These are phyloP conservation scores for Capronia americana DNA, from an alignment of 2,329 filamentous ascomycete genomes.

Conservation along the genomic window DNA sequence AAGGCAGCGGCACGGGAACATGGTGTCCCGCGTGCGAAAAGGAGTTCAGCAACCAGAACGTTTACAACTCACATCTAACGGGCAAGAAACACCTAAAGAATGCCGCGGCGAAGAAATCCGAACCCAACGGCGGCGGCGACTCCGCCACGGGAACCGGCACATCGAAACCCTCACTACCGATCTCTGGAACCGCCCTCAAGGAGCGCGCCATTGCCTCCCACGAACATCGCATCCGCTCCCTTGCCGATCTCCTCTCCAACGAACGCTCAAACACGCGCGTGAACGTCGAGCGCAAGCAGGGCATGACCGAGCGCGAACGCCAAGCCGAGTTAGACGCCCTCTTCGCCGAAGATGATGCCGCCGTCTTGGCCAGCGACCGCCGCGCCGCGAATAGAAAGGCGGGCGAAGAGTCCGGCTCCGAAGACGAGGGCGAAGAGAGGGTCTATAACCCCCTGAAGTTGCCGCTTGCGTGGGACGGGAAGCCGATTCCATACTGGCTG, in stretches of 20 bases:
- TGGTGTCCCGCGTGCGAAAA: constrained; percentile 95
- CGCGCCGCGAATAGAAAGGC: constrained; percentile 39
- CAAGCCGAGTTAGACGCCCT: constrained; percentile 91
- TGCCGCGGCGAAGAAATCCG: constrained; percentile 66
- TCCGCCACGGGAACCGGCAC: constrained; percentile 9
- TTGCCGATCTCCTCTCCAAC: constrained; percentile 81
- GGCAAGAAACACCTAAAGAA: constrained; percentile 94
- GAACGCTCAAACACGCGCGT: constrained; percentile 88
- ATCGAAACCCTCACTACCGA: constrained; percentile 25
- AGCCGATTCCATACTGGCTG: constrained; percentile 98
- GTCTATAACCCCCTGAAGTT: constrained; percentile 98
- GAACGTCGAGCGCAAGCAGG: constrained; percentile 94
- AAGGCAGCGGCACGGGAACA: constrained; percentile 70
- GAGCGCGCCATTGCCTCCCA: constrained; percentile 89
- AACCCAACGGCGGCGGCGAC: constrained; percentile 11
- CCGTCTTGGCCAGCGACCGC: constrained; percentile 38
- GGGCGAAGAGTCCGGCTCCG: constrained; percentile 67
- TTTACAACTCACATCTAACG: constrained; percentile 85
- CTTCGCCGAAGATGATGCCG: constrained; percentile 66
- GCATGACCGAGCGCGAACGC: constrained; percentile 95
- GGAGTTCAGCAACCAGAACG: constrained; percentile 93
- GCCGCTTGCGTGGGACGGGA: constrained; percentile 96
- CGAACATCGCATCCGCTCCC: constrained; percentile 80
- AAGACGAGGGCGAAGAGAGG: constrained; percentile 79
- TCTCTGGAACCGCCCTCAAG: constrained; percentile 64